Base-by-base conservation (phyloP, 2,329 filamentous ascomycete species). In the Cladobotryum protrusum region DNA sequence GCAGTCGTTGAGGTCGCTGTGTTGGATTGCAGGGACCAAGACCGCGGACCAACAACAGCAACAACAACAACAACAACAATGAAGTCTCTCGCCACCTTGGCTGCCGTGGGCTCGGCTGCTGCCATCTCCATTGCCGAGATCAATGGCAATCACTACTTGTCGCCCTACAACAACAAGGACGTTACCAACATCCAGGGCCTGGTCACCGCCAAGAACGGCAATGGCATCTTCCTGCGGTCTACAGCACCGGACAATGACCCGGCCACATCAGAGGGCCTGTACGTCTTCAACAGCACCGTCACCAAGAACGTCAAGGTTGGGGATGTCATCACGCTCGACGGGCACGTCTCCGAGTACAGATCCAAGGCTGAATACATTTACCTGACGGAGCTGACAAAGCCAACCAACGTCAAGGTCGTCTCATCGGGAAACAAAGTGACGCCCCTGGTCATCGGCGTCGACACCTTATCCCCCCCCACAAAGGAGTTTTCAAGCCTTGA, bases 221-320 rank as follows among this genome's bases (percentile, higher is more conserved):
- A 71, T 52, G 85, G 85, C 12, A 73, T 88, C 61, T 88, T 77
- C 72, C 69, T 88, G 15, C 78, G 81, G 40, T 85, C 83, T 1
- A 77, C 75, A 0, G 70, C 67, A 33, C 75, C 79, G 1, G 78
- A 85, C 59, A 63, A 71, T 43, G 76, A 83, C 59, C 61, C 68
- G 13, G 68, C 71, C 43, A 83, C 81, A 2, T 87, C 83, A 1
- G 81, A 86, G 61, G 81, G 81, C 2, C 63, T 88, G 53, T 87
- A 85, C 57, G 76, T 88, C 37, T 88, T 77, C 59, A 74, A 78
- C 54, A 72, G 69, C 55, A 67, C 68, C 5, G 72, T 78, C 2
- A 72, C 72, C 17, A 63, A 67, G 6, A 76, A 76, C 57, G 66
- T 83, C 43, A 73, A 74, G 7, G 76, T 85, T 9, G 85, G 85